phyloP scores from a whole-genome alignment of 2,329 filamentous ascomycete species.

The Zymoseptoria crescenta region DNA sequence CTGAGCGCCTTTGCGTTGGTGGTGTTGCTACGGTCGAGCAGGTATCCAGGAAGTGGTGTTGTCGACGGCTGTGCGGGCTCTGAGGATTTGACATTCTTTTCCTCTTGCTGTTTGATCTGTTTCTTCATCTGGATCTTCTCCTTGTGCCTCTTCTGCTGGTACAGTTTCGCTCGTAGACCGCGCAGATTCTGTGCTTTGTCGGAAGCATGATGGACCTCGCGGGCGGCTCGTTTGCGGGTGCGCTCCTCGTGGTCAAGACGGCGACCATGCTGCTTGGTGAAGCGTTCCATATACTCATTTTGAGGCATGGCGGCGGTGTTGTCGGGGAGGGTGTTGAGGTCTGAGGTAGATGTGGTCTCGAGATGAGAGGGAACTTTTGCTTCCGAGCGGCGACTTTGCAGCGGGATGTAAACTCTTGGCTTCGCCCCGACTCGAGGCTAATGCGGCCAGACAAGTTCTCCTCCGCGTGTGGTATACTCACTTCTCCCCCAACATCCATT shows the following conservation, averaged over 20 bases:
- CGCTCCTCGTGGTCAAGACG: constrained; percentile 81
- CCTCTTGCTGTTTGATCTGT: constrained; percentile 87
- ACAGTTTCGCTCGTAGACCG: constrained; percentile 84
- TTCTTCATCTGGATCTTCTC: constrained; percentile 99
- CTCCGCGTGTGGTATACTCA: background rate
- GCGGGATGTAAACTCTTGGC: background rate
- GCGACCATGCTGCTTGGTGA: constrained; percentile 52
- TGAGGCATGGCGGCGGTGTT: constrained; percentile 53
- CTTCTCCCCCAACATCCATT: background rate
- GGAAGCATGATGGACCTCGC: constrained; percentile 81
- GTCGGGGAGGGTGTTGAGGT: background rate
- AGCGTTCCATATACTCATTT: constrained; percentile 72
- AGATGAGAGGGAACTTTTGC: background rate
- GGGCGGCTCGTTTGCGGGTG: constrained; percentile 73
- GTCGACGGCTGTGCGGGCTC: constrained; percentile 69
- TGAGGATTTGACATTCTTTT: constrained; percentile 85
- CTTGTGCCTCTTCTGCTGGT: constrained; percentile 86
- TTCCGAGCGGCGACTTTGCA: background rate
- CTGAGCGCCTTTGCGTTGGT: constrained; percentile 67
- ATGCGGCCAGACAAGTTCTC: background rate
- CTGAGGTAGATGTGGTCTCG: background rate
- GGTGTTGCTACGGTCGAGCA: constrained; percentile 73
- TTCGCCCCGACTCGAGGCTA: background rate
- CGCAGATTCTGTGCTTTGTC: constrained; percentile 89
- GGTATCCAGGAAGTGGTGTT: constrained; percentile 81